Base-by-base conservation (phyloP, 805 yeast genomes). In the Ogataea henricii region DNA sequence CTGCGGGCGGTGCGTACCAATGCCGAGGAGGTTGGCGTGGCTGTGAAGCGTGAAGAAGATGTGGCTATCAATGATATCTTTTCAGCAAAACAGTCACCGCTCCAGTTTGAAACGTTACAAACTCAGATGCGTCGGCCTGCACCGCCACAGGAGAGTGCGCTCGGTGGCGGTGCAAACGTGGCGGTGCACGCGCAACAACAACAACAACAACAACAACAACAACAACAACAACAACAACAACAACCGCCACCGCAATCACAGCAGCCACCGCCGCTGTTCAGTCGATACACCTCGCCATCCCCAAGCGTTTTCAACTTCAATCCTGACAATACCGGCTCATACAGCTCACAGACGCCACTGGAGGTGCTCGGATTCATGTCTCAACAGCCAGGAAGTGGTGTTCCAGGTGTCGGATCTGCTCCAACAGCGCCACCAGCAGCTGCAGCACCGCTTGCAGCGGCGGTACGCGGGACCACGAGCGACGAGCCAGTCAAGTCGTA, bases 21-120 rank as follows among this genome's bases (percentile, higher is more conserved):
- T 32, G 16, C 41, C 7, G 27, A 25, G 12, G 12, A 26, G 27
- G n/a, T 27, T 5, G 37, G 14, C 14, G 18, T 21, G 14, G 21
- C 52, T 7, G 48, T 56, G 23, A 52, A 51, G 26, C 45, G 42
- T 21, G 60, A 59, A 27, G 56, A 56, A 14, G 62, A 59, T 32
- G 53, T 49, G 17, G 69, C 69, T 3, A 53, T 66, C 32, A 66
- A 66, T 50, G 71, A 66, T 54, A 65, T 66, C 2, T 66, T 66
- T 43, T 58, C 65, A 8, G 40, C 59, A 8, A 46, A 49, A 45
- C 39, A 46, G 16, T 46, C 17, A 30, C 34, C 42, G 6, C 49
- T 47, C 30, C 49, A 43, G 16, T 48, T 43, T 20, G 57, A 54
- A 37, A 53, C 64, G 1, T 29, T 60, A 16, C 63, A 59, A 36